Percentiles rank a stretch among this genome's conserved stretches.
phyloP scores from a whole-genome alignment of 2,329 filamentous ascomycete genomes.

The Claviceps digitariae region DNA sequence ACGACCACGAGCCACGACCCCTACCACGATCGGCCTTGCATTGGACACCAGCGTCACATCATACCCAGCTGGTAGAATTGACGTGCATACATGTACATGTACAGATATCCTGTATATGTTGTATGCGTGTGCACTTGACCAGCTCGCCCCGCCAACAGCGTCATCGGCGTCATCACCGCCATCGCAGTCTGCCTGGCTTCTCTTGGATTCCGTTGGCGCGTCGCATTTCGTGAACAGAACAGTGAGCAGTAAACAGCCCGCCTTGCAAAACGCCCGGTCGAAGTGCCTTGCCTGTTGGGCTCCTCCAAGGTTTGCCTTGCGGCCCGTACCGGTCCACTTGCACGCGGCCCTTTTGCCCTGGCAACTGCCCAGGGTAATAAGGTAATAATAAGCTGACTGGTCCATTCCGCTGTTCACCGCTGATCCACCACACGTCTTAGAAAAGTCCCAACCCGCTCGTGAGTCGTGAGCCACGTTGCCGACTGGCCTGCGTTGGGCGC shows the following conservation, averaged over 20 bases:
- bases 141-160: constrained; percentile 2
- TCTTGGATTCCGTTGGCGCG: not conserved
- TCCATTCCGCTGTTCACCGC: constrained; percentile 1
- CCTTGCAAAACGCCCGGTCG: not conserved
- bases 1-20: too few species aligned
- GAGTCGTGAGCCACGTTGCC: constrained; percentile 1
- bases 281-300: not conserved
- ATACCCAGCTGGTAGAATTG: not conserved
- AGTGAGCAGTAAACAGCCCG: too few species aligned
- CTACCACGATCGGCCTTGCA: too few species aligned
- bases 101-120: not conserved
- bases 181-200: not conserved
- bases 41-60: not conserved
- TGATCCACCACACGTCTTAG: not conserved
- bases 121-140: not conserved
- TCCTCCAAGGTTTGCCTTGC: not conserved
- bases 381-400: not conserved
- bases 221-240: too few species aligned
- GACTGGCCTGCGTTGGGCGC: not conserved
- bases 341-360: not conserved
- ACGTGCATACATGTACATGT: not conserved
- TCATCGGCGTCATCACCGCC: constrained; percentile 2
- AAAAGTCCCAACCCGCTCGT: not conserved
- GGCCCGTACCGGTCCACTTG: constrained; percentile 2
- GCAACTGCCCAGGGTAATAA: not conserved